Base-by-base conservation (phyloP, 2,329 filamentous ascomycete genomes). In the Elsinoe fawcettii region DNA sequence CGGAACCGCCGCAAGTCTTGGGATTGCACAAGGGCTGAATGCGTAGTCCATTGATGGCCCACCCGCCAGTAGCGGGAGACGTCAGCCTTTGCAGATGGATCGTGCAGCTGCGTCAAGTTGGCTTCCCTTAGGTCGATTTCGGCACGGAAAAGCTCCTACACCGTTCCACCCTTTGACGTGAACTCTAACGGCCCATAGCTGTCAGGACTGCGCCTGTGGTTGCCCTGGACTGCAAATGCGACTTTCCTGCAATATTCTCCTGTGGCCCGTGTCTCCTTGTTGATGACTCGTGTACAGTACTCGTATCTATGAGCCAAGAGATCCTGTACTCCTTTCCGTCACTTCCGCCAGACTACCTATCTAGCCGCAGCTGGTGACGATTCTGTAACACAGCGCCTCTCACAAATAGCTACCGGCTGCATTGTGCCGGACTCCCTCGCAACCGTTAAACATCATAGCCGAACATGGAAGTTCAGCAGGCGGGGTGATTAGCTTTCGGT, bases 301-400 rank as follows among this genome's bases (percentile, higher is more conserved):
- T 25, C 46, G 46, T 34, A 51, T 34, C 46, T 36, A 25, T 51
- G 27, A 22, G 49, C 34, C 49, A 53, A 53, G 49, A 53, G 34
- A 39, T 53, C 46, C 46, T 51, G 25, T 34, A 22, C 46, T 51
- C 46, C 46, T 51, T 20, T 34, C 25, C 46, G 41, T 46, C 12
- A 11, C 49, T 53, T 25, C 49, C 49, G 49, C 49, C 16, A 23
- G 14, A 6, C 34, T 34, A 16, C 32, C n/a, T 34, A 32, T 51
- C 27, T 51, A 51, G 25, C 46, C 8, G 46, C 46, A 14, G 46
- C 46, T 14, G 46, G 20, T 51, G 46, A 34, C 25, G 25, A 34
- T 18, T 23, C 16, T 27, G 18, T 25, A n/a, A n/a, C n/a, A 23
- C 41, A 25, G 20, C 20, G 41, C 41, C 23, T 46, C 22, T 22